phyloP scores from a whole-genome alignment of 2,329 filamentous ascomycete genomes.

The Didymella arachidicola region DNA sequence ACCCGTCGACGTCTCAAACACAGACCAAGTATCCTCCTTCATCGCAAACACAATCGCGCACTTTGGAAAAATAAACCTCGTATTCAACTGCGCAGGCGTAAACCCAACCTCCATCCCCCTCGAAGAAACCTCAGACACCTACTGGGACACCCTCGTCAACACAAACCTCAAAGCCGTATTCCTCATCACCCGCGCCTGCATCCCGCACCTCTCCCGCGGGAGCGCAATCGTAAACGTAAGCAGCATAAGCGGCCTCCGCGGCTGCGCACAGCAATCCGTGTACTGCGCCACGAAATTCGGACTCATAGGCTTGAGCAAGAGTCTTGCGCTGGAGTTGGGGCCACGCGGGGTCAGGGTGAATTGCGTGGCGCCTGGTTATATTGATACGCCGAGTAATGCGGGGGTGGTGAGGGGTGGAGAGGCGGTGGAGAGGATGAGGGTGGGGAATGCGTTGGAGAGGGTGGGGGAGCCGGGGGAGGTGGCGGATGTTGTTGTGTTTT shows the following conservation, averaged over 20 bases:
- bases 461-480: conserved; percentile 58
- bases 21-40: conserved; percentile 53
- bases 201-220: conserved; percentile 47
- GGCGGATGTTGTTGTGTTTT: conserved; percentile 59
- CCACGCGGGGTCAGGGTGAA: conserved; percentile 44
- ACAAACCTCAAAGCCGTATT: conserved; percentile 58
- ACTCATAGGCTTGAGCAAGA: conserved; percentile 47
- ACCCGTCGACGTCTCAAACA: conserved; percentile 58
- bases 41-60: conserved; percentile 49
- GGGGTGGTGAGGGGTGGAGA: conserved; percentile 59
- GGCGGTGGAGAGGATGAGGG: conserved; percentile 51
- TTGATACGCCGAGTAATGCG: conserved; percentile 59
- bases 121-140: conserved; percentile 55
- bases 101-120: conserved; percentile 57
- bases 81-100: conserved; percentile 59
- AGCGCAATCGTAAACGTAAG: conserved; percentile 43
- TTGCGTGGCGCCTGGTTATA: conserved; percentile 51
- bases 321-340: conserved; percentile 44
- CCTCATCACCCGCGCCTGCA: conserved; percentile 54
- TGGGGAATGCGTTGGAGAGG: conserved; percentile 53
- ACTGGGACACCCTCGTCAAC: conserved; percentile 57
- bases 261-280: conserved; percentile 39
- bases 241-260: conserved; percentile 36
- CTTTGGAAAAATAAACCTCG: conserved; percentile 51
- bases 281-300: conserved; percentile 49